A percentile compares a stretch with the other conserved stretches of the same genome.
These are phyloP conservation scores for Peziza echinospora DNA, from an alignment of 495 filamentous ascomycete species.

Conservation along the genomic window DNA sequence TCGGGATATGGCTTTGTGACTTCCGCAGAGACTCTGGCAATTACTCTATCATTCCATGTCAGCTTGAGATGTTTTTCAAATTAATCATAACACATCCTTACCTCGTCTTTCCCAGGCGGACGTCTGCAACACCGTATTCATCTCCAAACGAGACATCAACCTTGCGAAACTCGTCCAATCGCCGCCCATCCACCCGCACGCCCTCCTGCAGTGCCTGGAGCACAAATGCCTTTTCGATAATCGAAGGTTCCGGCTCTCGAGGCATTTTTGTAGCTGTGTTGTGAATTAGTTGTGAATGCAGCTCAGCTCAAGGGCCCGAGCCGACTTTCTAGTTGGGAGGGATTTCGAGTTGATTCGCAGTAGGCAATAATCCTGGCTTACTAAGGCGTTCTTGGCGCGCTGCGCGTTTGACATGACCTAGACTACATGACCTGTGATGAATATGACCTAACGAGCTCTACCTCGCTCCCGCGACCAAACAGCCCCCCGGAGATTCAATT, in stretches of 20 bases:
- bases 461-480: too few relatives aligned
- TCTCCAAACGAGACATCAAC: constrained; percentile 66
- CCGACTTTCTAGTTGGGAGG: too few relatives aligned
- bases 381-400: too few relatives aligned
- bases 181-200: constrained; percentile 61
- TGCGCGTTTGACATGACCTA: too few relatives aligned
- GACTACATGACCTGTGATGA: too few relatives aligned
- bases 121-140: constrained; percentile 77
- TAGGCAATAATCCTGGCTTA: too few relatives aligned
- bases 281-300: too few relatives aligned
- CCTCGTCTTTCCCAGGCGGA: constrained; percentile 79
- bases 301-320: too few relatives aligned
- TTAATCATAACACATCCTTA: constrained; percentile 16
- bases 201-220: constrained; percentile 52
- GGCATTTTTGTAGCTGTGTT: constrained; percentile 38
- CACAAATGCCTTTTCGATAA: constrained; percentile 56
- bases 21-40: constrained; percentile 70
- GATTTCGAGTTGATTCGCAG: too few relatives aligned
- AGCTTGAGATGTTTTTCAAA: neutral
- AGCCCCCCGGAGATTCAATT: too few relatives aligned
- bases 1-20: constrained; percentile 65
- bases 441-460: too few relatives aligned
- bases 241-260: constrained; percentile 65
- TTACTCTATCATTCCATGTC: constrained; percentile 32
- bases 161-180: constrained; percentile 52